Evolutionary conservation across 495 filamentous ascomycete species (phyloP).

Genomic region (Geopyxis carbonaria): DNA sequence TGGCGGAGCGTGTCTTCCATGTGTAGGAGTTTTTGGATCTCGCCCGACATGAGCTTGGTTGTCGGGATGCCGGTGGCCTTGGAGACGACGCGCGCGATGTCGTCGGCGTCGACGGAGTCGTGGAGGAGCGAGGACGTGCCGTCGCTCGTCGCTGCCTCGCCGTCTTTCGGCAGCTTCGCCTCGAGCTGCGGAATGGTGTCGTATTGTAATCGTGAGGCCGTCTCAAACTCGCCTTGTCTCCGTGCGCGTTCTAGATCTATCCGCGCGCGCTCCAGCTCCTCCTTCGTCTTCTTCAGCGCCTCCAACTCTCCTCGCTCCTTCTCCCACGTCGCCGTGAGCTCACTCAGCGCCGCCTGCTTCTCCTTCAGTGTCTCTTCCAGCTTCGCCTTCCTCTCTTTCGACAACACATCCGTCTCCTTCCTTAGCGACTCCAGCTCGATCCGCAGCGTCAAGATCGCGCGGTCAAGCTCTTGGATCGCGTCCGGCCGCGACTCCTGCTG

Average conservation of each 20-base stretch:
- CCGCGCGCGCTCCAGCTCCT: slow-evolving; percentile 64
- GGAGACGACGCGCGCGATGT: slow-evolving; percentile 84
- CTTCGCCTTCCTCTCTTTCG: slow-evolving; percentile 72
- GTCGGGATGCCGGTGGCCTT: slow-evolving; percentile 83
- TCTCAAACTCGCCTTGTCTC: slow-evolving; percentile 76
- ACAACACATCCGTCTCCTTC: slow-evolving; percentile 81
- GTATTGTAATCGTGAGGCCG: slow-evolving; percentile 75
- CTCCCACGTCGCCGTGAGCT: slow-evolving; percentile 67
- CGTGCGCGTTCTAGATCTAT: slow-evolving; percentile 77
- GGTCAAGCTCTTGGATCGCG: slow-evolving; percentile 73
- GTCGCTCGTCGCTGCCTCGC: slow-evolving; percentile 29
- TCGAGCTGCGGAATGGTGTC: slow-evolving; percentile 69
- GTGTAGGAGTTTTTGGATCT: slow-evolving; percentile 75
- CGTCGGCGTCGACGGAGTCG: slow-evolving; percentile 81
- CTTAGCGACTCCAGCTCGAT: slow-evolving; percentile 92
- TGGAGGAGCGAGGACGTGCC: slow-evolving; percentile 52
- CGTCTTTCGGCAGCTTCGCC: slow-evolving; percentile 61
- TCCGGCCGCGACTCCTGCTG: slow-evolving; percentile 97
- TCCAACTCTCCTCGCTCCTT: slow-evolving; percentile 75
- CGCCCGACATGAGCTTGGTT: slow-evolving; percentile 75
- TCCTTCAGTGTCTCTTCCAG: slow-evolving; percentile 56
- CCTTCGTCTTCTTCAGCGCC: slow-evolving; percentile 66
- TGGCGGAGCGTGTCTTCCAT: slow-evolving; percentile 86
- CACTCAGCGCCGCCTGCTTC: slow-evolving; percentile 50
- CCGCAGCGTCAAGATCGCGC: slow-evolving; percentile 89